A percentile compares a stretch with the other conserved stretches of the same genome.
These are phyloP conservation scores for Rhododendron ovatum DNA, from an alignment of 148 eudicot genomes.

Conservation along the genomic window DNA sequence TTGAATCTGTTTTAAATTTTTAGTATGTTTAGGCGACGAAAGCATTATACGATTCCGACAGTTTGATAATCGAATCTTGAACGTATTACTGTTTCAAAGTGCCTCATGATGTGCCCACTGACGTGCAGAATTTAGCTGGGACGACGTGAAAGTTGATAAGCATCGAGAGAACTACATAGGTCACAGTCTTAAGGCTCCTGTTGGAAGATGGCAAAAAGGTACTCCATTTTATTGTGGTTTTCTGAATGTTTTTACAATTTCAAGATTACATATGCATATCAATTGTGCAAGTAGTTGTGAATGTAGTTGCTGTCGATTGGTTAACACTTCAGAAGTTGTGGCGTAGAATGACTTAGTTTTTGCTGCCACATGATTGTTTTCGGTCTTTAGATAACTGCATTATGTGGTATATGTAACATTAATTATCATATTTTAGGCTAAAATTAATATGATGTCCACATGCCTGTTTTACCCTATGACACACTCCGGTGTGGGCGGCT, in stretches of 20 bases:
- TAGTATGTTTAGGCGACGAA: not conserved
- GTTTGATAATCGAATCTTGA: not conserved
- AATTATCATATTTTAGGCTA: not conserved
- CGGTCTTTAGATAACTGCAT: not conserved
- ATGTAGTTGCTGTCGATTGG: not conserved
- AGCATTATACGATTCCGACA: not conserved
- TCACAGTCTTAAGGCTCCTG: conserved; percentile 95
- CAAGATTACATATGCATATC: not conserved
- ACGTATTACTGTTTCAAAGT: not conserved
- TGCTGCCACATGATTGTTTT: not conserved
- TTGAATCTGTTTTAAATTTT: not conserved
- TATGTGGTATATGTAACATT: not conserved
- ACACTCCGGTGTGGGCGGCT: not conserved
- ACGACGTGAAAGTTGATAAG: conserved; percentile 93
- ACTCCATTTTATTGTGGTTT: not conserved
- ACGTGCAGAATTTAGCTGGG: conserved; percentile 86
- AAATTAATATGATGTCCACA: not conserved
- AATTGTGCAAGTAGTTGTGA: not conserved
- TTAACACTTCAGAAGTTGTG: not conserved
- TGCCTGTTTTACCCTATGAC: not conserved
- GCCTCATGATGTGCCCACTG: not conserved
- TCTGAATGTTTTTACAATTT: not conserved
- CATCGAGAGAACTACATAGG: conserved; percentile 96
- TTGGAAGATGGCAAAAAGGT: conserved; percentile 99
- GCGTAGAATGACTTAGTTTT: not conserved